phyloP scores from a whole-genome alignment of 2,329 filamentous ascomycete species.

The Neurospora sp. region DNA sequence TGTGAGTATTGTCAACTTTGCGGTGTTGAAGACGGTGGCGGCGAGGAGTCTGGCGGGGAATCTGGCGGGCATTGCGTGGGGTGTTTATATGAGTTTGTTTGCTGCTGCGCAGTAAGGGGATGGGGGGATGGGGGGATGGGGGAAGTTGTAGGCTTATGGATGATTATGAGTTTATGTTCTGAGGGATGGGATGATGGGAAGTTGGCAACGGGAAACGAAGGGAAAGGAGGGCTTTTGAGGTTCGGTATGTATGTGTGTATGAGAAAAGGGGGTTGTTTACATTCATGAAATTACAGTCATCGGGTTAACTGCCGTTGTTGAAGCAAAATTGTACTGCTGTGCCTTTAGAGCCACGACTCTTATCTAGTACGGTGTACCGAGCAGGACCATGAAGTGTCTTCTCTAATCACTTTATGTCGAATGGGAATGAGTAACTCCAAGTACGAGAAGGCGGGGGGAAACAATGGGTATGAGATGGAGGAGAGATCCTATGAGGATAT shows the following conservation, averaged over 20 bases:
- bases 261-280: neutral
- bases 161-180: neutral
- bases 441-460: neutral
- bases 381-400: neutral
- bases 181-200: neutral
- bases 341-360: neutral
- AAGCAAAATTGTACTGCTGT: neutral
- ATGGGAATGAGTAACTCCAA: neutral
- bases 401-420: neutral
- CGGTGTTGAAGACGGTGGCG: conserved; percentile 53
- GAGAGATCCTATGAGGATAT: neutral
- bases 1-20: conserved; percentile 59
- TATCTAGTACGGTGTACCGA: neutral
- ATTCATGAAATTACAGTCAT: neutral
- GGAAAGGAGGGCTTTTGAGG: neutral
- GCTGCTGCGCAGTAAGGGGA: conserved; percentile 24
- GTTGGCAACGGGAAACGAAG: neutral
- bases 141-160: neutral
- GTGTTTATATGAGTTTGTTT: conserved; percentile 58
- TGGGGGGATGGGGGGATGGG: neutral
- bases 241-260: neutral
- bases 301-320: neutral
- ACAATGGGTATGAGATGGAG: neutral
- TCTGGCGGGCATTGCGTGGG: conserved; percentile 60
- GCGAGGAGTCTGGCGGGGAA: conserved; percentile 56